Evolutionary conservation across 192 early-diverging fungal genomes (phyloP), one percentile per base, ranked within the genome.

Genomic region (Entomortierella parvispora): DNA sequence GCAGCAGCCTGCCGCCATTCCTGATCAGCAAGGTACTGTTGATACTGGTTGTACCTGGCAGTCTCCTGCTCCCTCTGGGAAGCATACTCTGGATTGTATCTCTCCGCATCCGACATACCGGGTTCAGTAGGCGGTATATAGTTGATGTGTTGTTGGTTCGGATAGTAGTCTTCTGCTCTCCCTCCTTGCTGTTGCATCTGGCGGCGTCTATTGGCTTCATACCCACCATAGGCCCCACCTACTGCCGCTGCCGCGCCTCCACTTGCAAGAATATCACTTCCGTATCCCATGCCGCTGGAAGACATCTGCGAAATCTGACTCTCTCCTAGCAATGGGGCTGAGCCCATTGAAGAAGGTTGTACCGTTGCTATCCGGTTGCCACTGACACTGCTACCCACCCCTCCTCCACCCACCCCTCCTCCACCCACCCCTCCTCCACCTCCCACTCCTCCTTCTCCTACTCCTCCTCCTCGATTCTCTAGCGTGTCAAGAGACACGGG

Each of bases 51-150:
- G 15, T 56, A 25, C 18, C 66, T 55, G 0, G 58, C 49, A 31
- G 22, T 52, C 20, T 56, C 58, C 11, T 32, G 32, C 7, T 65
- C 55, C 20, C 28, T 42, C 9, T 23, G 34, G 31, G 49, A 20
- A 18, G 34, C 32, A 58, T 75, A 65, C 5, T 44, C 20, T 2
- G 50, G 34, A 43, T 67, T 49, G 26, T 75, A 62, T 25, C 29
- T 56, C n/a, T 67, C 50, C 10, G 26, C 57, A 0, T 52, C 49
- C n/a, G 51, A 14, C 23, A 43, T 43, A 7, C 40, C 63, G 8
- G 63, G 51, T 29, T 65, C 63, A 4, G 50, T 32, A 7, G 63
- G 63, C 44, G 63, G 51, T 23, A 29, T 55, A 20, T 65, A 65
- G 28, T 17, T 45, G 34, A 65, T 17, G n/a, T n/a, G n/a, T 29